phyloP scores from a whole-genome alignment of 2,329 filamentous ascomycete genomes.

The Periconia digitata region DNA sequence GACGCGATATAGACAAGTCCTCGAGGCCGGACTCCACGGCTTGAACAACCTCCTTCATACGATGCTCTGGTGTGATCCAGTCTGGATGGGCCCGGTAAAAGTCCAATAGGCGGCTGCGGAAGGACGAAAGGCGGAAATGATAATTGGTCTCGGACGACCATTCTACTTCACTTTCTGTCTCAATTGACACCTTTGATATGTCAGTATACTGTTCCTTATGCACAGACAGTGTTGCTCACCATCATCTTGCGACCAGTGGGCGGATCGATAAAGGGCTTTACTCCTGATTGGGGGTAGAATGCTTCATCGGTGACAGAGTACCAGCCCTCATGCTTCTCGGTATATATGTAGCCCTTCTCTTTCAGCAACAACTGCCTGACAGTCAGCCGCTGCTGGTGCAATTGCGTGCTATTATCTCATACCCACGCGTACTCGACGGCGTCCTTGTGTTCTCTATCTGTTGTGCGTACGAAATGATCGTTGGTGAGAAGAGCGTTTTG shows the following conservation, averaged over 20 bases:
- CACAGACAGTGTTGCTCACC: constrained; percentile 45
- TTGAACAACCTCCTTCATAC: constrained; percentile 76
- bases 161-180: constrained; percentile 91
- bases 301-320: constrained; percentile 97
- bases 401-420: constrained; percentile 13
- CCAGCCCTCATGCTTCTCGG: constrained; percentile 87
- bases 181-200: constrained; percentile 61
- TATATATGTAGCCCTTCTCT: constrained; percentile 77
- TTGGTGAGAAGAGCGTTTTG: constrained; percentile 68
- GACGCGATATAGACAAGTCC: constrained; percentile 88
- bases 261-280: constrained; percentile 75
- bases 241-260: constrained; percentile 80
- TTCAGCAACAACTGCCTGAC: constrained; percentile 63
- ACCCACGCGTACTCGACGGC: constrained; percentile 90
- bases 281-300: constrained; percentile 79
- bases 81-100: constrained; percentile 77
- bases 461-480: constrained; percentile 91
- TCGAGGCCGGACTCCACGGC: constrained; percentile 77
- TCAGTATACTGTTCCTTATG: constrained; percentile 10
- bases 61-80: constrained; percentile 72
- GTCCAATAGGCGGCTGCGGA: constrained; percentile 74
- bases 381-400: constrained; percentile 21
- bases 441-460: constrained; percentile 76
- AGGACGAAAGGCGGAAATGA: constrained; percentile 85
- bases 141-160: constrained; percentile 94